phyloP scores from a whole-genome alignment of 352 stramenopile species.

The Pythium aquatile region DNA sequence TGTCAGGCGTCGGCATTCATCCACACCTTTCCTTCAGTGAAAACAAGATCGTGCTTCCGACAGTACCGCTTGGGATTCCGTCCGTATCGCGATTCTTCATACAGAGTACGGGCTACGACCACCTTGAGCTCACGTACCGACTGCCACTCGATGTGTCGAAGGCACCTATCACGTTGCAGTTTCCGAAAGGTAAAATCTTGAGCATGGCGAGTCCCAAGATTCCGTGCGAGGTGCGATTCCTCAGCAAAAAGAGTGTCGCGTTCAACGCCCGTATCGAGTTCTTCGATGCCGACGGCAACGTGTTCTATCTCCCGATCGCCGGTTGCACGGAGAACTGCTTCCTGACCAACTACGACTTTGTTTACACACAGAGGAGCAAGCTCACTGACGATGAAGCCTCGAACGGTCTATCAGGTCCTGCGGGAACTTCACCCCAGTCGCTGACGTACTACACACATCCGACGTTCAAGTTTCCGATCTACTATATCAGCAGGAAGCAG shows the following conservation, averaged over 20 bases:
- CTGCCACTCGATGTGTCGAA: conserved; percentile 72
- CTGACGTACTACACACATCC: conserved; percentile 39
- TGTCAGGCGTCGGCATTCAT: conserved; percentile 85
- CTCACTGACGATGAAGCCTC: background rate
- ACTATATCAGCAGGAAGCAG: conserved; percentile 51
- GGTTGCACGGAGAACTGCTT: conserved; percentile 92
- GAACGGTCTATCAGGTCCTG: background rate
- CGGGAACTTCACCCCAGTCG: background rate
- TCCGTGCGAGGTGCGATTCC: conserved; percentile 84
- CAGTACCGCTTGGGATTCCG: conserved; percentile 85
- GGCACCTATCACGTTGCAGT: conserved; percentile 81
- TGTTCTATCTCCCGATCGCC: conserved; percentile 80
- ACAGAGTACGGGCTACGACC: conserved; percentile 89
- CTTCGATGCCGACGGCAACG: conserved; percentile 88
- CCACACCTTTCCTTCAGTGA: conserved; percentile 91
- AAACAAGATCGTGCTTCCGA: conserved; percentile 83
- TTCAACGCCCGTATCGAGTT: conserved; percentile 93
- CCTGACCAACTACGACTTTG: conserved; percentile 88
- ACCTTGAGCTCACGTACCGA: conserved; percentile 86
- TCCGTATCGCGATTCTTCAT: conserved; percentile 69
- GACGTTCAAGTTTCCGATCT: conserved; percentile 56
- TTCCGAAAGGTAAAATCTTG: conserved; percentile 88
- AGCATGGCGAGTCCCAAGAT: conserved; percentile 80
- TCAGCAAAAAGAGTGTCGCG: conserved; percentile 79
- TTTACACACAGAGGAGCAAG: conserved; percentile 42